Evolutionary conservation across 2,329 filamentous ascomycete genomes (phyloP).

Genomic region (Dothideomycetes sp.): DNA sequence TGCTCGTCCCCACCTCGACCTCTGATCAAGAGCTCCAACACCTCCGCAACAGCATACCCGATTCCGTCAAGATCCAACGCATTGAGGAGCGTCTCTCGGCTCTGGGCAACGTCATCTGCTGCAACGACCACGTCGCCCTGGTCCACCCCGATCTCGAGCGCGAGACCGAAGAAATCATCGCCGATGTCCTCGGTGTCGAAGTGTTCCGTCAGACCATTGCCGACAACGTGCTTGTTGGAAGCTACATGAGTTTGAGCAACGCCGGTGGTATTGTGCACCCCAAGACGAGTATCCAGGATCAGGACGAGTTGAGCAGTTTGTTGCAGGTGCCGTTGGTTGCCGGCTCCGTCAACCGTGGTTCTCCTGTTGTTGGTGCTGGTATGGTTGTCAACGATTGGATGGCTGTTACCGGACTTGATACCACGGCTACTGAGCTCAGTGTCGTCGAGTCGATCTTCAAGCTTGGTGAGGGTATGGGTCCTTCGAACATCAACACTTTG

Average conservation of each 20-base stretch:
- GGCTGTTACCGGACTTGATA: conserved; percentile 84
- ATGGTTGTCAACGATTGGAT: conserved; percentile 99
- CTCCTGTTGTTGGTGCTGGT: conserved; percentile 87
- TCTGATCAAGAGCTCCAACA: conserved; percentile 98
- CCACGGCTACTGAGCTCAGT: conserved; percentile 92
- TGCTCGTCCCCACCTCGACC: conserved; percentile 90
- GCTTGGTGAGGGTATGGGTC: conserved; percentile 75
- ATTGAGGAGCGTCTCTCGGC: conserved; percentile 96
- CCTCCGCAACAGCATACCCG: conserved; percentile 86
- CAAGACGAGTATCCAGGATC: conserved; percentile 93
- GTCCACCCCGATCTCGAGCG: conserved; percentile 94
- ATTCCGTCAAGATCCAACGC: conserved; percentile 85
- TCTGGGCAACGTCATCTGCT: conserved; percentile 91
- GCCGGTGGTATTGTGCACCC: conserved; percentile 94
- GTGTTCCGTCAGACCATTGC: conserved; percentile 91
- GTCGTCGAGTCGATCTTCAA: conserved; percentile 95
- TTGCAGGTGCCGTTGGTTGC: conserved; percentile 94
- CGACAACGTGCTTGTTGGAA: conserved; percentile 92
- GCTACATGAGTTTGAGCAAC: conserved; percentile 94
- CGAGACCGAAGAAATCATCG: conserved; percentile 97
- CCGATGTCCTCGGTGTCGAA: conserved; percentile 82
- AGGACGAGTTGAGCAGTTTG: conserved; percentile 89
- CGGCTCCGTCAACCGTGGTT: conserved; percentile 86
- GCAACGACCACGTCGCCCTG: conserved; percentile 93
- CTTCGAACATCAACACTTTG: conserved; percentile 67